These are phyloP conservation scores for Omphalea diandra DNA, from an alignment of 441 rosid species.

Conservation along the genomic window DNA sequence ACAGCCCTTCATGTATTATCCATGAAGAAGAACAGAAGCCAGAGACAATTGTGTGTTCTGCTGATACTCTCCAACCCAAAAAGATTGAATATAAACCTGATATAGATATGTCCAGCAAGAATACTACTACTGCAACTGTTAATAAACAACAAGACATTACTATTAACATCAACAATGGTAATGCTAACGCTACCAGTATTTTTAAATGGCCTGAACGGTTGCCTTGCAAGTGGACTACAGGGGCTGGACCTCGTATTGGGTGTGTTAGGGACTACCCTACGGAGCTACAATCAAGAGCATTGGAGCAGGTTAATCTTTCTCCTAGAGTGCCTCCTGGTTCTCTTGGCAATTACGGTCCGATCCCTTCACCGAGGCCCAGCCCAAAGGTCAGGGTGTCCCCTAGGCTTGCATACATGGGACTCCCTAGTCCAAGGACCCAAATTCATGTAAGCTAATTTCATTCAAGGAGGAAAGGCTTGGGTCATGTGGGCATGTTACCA, in stretches of 20 bases:
- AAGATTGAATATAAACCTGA: conserved; percentile 41
- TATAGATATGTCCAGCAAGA: conserved; percentile 16
- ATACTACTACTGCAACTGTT: conserved; percentile 19
- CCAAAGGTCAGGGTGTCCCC: conserved; percentile 75
- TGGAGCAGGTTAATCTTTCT: conserved; percentile 79
- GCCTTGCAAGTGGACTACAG: conserved; percentile 79
- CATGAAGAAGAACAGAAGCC: conserved; percentile 29
- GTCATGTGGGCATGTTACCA: too few relatives aligned
- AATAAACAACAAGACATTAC: conserved; percentile 29
- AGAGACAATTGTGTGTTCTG: conserved; percentile 1
- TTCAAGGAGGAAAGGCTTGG: not conserved
- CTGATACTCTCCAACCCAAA: conserved; percentile 32
- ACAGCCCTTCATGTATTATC: conserved; percentile 21
- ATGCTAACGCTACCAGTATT: conserved; percentile 38
- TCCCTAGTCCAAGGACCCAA: conserved; percentile 70
- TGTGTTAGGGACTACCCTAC: conserved; percentile 85
- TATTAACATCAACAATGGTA: too few relatives aligned
- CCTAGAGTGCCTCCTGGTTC: conserved; percentile 48
- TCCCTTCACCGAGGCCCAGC: conserved; percentile 91
- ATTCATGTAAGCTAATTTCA: conserved; percentile 4
- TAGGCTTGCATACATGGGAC: conserved; percentile 72
- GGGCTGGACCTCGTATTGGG: conserved; percentile 92
- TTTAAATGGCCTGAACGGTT: conserved; percentile 61
- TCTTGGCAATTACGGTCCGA: conserved; percentile 46
- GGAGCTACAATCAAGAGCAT: conserved; percentile 62